Percentiles rank a stretch among this genome's conserved stretches.
phyloP scores from a whole-genome alignment of 495 filamentous ascomycete species.

The Trichoderma gamsii region DNA sequence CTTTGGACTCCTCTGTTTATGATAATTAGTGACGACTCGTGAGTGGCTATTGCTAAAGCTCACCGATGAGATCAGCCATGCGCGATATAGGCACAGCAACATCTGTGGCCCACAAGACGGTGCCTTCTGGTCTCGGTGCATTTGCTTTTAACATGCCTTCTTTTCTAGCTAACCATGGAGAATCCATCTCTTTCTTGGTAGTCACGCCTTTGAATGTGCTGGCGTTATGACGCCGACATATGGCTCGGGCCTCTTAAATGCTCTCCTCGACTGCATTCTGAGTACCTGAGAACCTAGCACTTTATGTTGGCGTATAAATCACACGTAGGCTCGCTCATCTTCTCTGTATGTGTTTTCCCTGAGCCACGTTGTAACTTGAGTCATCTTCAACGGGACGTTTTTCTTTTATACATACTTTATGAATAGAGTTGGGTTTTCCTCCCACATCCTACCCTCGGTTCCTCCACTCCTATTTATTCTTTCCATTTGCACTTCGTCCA shows the following conservation, averaged over 20 bases:
- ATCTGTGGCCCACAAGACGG: slow-evolving; percentile 63
- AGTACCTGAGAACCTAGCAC: slow-evolving; percentile 26
- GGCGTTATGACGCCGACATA: slow-evolving; percentile 43
- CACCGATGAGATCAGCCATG: slow-evolving; percentile 61
- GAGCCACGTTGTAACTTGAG: not conserved
- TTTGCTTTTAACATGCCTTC: slow-evolving; percentile 57
- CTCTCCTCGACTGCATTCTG: slow-evolving; percentile 33
- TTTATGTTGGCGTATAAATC: not conserved
- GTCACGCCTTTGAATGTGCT: slow-evolving; percentile 54
- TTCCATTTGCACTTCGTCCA: slow-evolving; percentile 69
- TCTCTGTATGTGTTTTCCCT: too few species aligned
- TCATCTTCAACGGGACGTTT: not conserved
- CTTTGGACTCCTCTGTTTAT: slow-evolving; percentile 50
- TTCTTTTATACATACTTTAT: slow-evolving; percentile 61
- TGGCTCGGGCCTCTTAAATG: slow-evolving; percentile 30
- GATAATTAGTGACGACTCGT: not conserved
- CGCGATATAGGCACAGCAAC: slow-evolving; percentile 64
- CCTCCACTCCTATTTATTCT: slow-evolving; percentile 62
- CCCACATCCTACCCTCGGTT: slow-evolving; percentile 51
- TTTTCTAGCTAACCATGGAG: slow-evolving; percentile 64
- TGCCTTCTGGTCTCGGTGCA: slow-evolving; percentile 40
- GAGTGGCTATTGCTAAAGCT: not conserved
- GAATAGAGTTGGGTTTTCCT: slow-evolving; percentile 62
- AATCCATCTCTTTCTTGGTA: slow-evolving; percentile 50
- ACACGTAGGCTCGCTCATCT: too few species aligned